Evolutionary conservation across 306 rosid species (phyloP).

Genomic region (Castanospermum australe): DNA sequence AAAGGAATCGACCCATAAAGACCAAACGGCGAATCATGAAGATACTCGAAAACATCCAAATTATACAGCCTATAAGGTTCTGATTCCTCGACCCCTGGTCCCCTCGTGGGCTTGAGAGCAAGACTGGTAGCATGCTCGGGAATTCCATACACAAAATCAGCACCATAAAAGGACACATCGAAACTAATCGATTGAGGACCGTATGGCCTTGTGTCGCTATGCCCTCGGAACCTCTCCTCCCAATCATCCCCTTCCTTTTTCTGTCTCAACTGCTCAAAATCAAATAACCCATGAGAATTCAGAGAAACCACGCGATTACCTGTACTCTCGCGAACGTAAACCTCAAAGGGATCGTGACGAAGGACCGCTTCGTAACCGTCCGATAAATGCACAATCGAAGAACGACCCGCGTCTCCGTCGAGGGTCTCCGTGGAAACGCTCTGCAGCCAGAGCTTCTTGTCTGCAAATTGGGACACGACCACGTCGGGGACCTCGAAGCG

Average conservation of each 20-base stretch:
- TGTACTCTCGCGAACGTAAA: conserved; percentile 48
- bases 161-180: conserved; percentile 78
- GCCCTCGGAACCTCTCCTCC: conserved; percentile 57
- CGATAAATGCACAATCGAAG: conserved; percentile 43
- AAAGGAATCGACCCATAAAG: conserved; percentile 88
- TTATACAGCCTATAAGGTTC: conserved; percentile 91
- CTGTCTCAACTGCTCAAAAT: conserved; percentile 54
- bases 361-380: conserved; percentile 55
- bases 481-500: conserved; percentile 65
- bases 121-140: conserved; percentile 85
- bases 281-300: conserved; percentile 62
- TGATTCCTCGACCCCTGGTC: conserved; percentile 76
- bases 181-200: conserved; percentile 95
- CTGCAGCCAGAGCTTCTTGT: conserved; percentile 52
- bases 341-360: conserved; percentile 58
- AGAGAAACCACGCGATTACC: conserved; percentile 55
- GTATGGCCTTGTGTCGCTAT: conserved; percentile 74
- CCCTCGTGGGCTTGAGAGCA: conserved; percentile 77
- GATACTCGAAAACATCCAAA: conserved; percentile 85
- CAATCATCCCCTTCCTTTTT: conserved; percentile 56
- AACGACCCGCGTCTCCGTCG: conserved; percentile 19
- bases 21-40: conserved; percentile 86
- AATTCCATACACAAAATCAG: conserved; percentile 87
- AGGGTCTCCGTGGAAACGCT: conserved; percentile 40
- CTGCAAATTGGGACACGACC: conserved; percentile 39